Percentiles rank a stretch among this genome's conserved stretches.
phyloP scores from a whole-genome alignment of 257 asterid species.

The Ballota nigra region DNA sequence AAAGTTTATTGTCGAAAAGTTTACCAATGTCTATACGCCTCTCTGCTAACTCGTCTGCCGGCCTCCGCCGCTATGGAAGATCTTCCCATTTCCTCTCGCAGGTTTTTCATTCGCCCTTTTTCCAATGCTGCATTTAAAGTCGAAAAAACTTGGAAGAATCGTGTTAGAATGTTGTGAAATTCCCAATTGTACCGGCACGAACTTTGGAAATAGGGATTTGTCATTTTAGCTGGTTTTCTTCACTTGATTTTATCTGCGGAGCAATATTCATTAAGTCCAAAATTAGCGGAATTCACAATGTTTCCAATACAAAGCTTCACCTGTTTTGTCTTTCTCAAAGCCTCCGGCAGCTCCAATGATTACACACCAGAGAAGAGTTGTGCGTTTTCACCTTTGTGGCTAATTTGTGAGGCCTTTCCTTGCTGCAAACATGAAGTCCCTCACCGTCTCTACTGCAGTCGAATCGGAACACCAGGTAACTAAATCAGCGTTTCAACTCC shows the following conservation, averaged over 20 bases:
- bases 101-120: neutral
- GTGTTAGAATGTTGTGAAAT: conserved; percentile 11
- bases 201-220: conserved; percentile 32
- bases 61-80: conserved; percentile 5
- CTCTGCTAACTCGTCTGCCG: conserved; percentile 9
- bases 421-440: conserved; percentile 33
- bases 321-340: conserved; percentile 25
- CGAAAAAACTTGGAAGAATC: conserved; percentile 17
- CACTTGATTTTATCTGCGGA: conserved; percentile 26
- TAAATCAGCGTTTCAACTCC: conserved; percentile 13
- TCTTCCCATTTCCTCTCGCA: neutral
- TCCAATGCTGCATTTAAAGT: conserved; percentile 17
- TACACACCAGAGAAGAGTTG: conserved; percentile 12
- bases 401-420: conserved; percentile 6
- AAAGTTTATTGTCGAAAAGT: neutral
- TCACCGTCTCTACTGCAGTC: conserved; percentile 16
- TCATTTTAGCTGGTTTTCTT: conserved; percentile 28
- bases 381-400: neutral
- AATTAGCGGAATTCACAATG: conserved; percentile 45
- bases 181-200: neutral
- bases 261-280: conserved; percentile 30
- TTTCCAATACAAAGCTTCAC: conserved; percentile 18
- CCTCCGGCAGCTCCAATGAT: conserved; percentile 19
- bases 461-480: conserved; percentile 39
- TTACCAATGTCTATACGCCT: conserved; percentile 18